Conservation (phyloP, 805 yeast genomes). For the Metschnikowia shivogae region DNA sequence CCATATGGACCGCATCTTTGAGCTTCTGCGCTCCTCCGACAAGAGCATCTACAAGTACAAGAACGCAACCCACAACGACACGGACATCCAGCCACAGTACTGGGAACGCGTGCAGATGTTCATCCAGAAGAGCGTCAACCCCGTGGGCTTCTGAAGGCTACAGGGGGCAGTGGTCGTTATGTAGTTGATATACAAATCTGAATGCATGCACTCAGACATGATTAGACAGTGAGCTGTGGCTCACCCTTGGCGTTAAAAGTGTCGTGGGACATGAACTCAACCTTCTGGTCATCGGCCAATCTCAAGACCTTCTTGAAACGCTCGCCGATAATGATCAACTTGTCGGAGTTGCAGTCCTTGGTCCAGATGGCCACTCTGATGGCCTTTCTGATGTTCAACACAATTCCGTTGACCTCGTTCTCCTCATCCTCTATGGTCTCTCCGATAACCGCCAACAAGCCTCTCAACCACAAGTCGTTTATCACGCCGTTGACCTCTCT, state of each 20-base stretch:
- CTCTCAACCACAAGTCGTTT: constrained; percentile 89
- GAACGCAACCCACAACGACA: constrained; percentile 77
- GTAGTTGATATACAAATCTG: constrained; percentile 14
- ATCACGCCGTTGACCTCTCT: constrained; percentile 55
- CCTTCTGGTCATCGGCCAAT: constrained; percentile 65
- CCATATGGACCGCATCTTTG: constrained; percentile 67
- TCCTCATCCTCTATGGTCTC: constrained; percentile 85
- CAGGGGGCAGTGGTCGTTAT: constrained; percentile 12
- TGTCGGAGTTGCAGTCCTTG: constrained; percentile 60
- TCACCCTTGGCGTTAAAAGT: constrained; percentile 40
- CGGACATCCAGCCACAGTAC: constrained; percentile 68
- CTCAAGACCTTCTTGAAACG: constrained; percentile 82
- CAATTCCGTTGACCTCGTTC: constrained; percentile 90
- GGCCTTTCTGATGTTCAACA: constrained; percentile 74
- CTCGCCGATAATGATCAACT: constrained; percentile 74
- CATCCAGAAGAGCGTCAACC: constrained; percentile 40
- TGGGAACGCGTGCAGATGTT: constrained; percentile 71
- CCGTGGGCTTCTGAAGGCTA: constrained; percentile 24
- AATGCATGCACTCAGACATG: constrained; percentile 4
- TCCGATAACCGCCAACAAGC: constrained; percentile 86
- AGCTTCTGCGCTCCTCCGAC: constrained; percentile 43
- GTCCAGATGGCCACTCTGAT: constrained; percentile 94
- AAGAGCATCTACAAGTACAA: constrained; percentile 55
- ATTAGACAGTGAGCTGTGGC: constrained; percentile 19
- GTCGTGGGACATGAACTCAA: constrained; percentile 77